These are phyloP conservation scores for Aspergillus affinis DNA, from an alignment of 495 filamentous ascomycete species.

Conservation along the genomic window DNA sequence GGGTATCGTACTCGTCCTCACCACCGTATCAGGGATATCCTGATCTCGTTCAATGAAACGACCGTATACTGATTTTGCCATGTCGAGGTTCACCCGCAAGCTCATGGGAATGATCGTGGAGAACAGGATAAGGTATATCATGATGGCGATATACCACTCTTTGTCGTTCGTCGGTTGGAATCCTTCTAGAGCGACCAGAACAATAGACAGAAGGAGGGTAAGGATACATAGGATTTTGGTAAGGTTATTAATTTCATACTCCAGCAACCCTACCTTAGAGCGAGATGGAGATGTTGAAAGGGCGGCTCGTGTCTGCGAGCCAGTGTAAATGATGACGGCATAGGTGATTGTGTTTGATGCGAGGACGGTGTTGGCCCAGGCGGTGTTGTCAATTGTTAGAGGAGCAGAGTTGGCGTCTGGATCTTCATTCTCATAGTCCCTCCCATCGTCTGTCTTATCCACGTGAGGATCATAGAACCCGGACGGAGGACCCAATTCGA, in stretches of 20 bases:
- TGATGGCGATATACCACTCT: conserved; percentile 90
- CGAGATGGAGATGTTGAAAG: conserved; percentile 88
- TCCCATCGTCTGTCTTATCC: conserved; percentile 33
- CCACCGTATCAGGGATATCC: conserved; percentile 87
- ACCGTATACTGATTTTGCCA: conserved; percentile 95
- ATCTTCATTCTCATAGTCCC: conserved; percentile 24
- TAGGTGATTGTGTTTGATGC: conserved; percentile 86
- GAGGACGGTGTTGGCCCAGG: conserved; percentile 97
- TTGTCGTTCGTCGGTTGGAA: conserved; percentile 66
- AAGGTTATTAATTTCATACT: conserved; percentile 96
- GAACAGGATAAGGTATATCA: conserved; percentile 96
- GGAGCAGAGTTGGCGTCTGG: conserved; percentile 56
- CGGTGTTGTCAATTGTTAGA: conserved; percentile 93
- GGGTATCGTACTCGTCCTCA: conserved; percentile 94
- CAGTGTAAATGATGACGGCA: conserved; percentile 91
- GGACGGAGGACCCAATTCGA: conserved; percentile 57
- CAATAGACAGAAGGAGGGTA: conserved; percentile 80
- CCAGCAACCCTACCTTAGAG: conserved; percentile 88
- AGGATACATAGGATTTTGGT: conserved; percentile 94
- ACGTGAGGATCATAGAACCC: conserved; percentile 45
- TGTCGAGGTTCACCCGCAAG: conserved; percentile 91
- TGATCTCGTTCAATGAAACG: conserved; percentile 91
- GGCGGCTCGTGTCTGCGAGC: conserved; percentile 89
- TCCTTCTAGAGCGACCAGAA: conserved; percentile 84
- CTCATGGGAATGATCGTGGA: conserved; percentile 98